These are phyloP conservation scores for Urochloa ruziziensis DNA, from an alignment of 176 grass and related monocot species.

Conservation along the genomic window DNA sequence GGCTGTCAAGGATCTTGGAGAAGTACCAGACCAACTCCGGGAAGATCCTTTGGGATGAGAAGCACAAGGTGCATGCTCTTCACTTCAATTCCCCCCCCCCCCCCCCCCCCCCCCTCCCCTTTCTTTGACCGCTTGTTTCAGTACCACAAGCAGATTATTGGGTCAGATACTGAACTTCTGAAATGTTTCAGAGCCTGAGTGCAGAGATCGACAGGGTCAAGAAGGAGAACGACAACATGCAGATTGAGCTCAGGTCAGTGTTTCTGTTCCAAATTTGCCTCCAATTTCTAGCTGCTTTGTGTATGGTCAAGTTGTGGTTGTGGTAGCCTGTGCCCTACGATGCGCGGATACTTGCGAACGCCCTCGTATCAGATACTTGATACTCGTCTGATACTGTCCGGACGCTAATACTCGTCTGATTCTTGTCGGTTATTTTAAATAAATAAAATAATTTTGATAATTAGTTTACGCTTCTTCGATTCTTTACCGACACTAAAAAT, in stretches of 20 bases:
- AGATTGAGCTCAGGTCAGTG: conserved; percentile 87
- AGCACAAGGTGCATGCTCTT: conserved; percentile 70
- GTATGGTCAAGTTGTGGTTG: background rate
- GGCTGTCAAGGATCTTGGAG: conserved; percentile 80
- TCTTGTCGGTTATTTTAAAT: too few relatives aligned
- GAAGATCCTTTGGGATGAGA: conserved; percentile 88
- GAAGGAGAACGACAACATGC: conserved; percentile 99
- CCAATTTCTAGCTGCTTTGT: background rate
- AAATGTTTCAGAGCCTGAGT: conserved; percentile 67
- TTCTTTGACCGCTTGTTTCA: background rate
- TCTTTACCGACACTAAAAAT: too few relatives aligned
- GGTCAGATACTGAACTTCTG: background rate
- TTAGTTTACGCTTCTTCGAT: too few relatives aligned
- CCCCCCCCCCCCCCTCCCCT: too few relatives aligned
- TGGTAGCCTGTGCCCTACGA: too few relatives aligned
- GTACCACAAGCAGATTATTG: background rate
- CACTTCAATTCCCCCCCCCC: background rate
- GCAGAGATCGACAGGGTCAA: conserved; percentile 84
- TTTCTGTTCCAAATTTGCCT: background rate
- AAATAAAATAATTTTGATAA: too few relatives aligned
- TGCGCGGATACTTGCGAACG: too few relatives aligned
- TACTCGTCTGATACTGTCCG: too few relatives aligned
- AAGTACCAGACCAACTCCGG: conserved; percentile 98
- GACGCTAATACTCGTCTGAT: too few relatives aligned
- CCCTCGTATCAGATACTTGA: too few relatives aligned